Evolutionary conservation across 2,329 filamentous ascomycete genomes (phyloP), one percentile per base, ranked within the genome.

Genomic region (Lecanoromycetidae sp.): DNA sequence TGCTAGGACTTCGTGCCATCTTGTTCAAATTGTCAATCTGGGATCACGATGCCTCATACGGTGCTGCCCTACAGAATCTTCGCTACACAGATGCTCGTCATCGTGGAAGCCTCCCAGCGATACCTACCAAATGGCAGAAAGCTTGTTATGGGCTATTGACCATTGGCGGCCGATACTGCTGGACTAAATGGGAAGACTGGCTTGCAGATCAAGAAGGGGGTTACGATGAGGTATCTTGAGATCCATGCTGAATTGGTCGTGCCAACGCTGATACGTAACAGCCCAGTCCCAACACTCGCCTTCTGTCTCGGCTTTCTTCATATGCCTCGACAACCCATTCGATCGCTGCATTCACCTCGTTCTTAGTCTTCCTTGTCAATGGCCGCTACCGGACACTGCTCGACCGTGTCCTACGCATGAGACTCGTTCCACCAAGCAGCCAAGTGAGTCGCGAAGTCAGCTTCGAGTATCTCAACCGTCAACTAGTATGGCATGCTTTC

Each of bases 401-500:
- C 44, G 91, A 98, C 63, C 79, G 91, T 46, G 62, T 91, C 9
- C 70, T 98, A 46, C 76, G 84, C 49, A 81, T 98, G 64, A 81
- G 90, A 46, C 76, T 98, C 36, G 83, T 87, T 3, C 84, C 91
- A 6, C 83, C 84, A 4, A 88, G 83, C 3, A 87, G 78, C 59
- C 85, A 94, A 61, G 83, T 93, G 54, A 86, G 79, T 61, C 77
- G 90, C 26, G 87, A 96, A 64, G 88, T 98, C 22, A 94, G 86
- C 1, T 96, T 98, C 61, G 91, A 98, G 66, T 96, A 95, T 59
- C 77, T 96, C 41, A 98, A 98, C 63, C 81, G 91, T 39, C 91
- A 98, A 66, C 78, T 98, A 9, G 91, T 98, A 30, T 98, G 91
- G 91, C 91, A 98, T 66, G 91, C 91, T n/a, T 94, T 98, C 59